A percentile compares a stretch with the other conserved stretches of the same genome.
Evolutionary conservation across 73 alveolate species (phyloP).

Genomic region (Paramecium primaurelia): DNA sequence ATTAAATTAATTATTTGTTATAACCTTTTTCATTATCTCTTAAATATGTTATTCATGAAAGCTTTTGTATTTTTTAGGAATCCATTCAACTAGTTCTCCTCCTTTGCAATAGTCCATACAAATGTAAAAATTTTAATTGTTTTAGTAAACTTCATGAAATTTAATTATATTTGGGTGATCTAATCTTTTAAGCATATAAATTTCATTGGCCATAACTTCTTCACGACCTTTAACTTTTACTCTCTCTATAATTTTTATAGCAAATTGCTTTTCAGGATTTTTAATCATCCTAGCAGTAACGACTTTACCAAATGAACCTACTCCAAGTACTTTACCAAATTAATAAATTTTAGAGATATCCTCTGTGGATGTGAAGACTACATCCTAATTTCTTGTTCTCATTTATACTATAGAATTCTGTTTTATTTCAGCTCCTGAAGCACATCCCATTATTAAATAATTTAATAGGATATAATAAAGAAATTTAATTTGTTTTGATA

Average conservation of each 20-base stretch:
- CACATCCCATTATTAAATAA: not conserved
- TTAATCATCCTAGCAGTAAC: constrained; percentile 35
- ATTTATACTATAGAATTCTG: not conserved
- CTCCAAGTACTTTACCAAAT: constrained; percentile 52
- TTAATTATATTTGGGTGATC: constrained; percentile 75
- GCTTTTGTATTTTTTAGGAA: constrained; percentile 17
- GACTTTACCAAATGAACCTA: constrained; percentile 62
- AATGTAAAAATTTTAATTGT: constrained; percentile 69
- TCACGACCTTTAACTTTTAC: not conserved
- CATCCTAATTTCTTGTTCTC: not conserved
- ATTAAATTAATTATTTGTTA: not conserved
- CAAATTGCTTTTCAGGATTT: constrained; percentile 34
- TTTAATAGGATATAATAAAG: not conserved
- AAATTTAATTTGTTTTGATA: not conserved
- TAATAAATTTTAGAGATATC: constrained; percentile 7
- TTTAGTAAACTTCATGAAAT: constrained; percentile 84
- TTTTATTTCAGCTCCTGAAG: not conserved
- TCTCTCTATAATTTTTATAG: constrained; percentile 58
- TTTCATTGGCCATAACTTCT: constrained; percentile 59
- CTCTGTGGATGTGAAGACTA: constrained; percentile 27
- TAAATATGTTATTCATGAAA: constrained; percentile 3
- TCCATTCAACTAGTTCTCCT: constrained; percentile 71
- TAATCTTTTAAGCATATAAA: constrained; percentile 67
- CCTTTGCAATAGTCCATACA: constrained; percentile 79
- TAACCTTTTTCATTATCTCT: constrained; percentile 2